Conservation (phyloP, 129 eudicot genomes). For the sunflower (Helianthus annuus) region DNA sequence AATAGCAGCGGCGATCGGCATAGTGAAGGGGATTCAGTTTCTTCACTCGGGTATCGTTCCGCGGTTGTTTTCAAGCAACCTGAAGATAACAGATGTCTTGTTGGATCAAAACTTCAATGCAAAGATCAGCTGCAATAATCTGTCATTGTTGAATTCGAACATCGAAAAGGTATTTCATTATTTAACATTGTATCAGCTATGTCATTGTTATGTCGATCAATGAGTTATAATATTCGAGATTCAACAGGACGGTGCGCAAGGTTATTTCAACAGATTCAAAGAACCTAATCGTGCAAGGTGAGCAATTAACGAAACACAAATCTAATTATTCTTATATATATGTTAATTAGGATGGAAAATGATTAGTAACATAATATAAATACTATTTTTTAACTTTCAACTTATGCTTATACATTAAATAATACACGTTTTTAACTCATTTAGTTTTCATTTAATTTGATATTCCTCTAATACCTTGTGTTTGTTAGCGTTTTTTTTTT, state of each 20-base stretch:
- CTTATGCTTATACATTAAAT: no score
- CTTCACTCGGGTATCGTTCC: slow-evolving; percentile 81
- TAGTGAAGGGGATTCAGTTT: slow-evolving; percentile 88
- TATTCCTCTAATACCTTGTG: no score
- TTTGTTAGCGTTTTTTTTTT: no score
- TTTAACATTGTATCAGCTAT: neutral
- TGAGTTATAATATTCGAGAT: slow-evolving; percentile 10
- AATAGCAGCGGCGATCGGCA: slow-evolving; percentile 74
- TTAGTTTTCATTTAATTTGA: no score
- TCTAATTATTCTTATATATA: neutral
- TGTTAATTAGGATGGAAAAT: no score
- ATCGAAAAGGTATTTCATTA: slow-evolving; percentile 49
- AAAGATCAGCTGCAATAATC: slow-evolving; percentile 75
- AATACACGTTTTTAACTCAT: no score
- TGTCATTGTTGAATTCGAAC: slow-evolving; percentile 61
- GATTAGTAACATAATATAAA: no score
- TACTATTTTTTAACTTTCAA: no score
- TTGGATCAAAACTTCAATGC: slow-evolving; percentile 76
- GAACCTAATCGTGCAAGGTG: slow-evolving; percentile 55
- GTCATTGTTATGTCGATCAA: neutral
- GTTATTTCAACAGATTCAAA: slow-evolving; percentile 45
- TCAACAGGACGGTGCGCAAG: slow-evolving; percentile 48
- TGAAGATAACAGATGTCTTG: slow-evolving; percentile 73
- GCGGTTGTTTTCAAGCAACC: slow-evolving; percentile 50
- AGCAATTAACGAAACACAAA: slow-evolving; percentile 12